Conservation (phyloP, 1,284 basidiomycete genomes). For the Afroboletus lepidellus region DNA sequence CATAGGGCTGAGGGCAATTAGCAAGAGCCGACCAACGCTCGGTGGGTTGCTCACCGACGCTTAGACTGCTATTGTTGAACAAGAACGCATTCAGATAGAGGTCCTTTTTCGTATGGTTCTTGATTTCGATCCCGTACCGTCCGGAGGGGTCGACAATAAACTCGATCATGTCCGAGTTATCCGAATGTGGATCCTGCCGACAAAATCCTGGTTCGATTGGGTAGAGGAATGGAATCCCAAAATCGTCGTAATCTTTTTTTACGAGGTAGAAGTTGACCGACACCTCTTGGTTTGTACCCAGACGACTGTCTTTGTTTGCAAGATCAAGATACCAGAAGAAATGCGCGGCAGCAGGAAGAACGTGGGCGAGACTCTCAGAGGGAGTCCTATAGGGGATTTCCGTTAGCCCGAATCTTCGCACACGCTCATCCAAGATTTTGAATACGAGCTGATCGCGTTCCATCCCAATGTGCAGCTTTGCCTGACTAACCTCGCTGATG, state of each 20-base stretch:
- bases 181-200: background rate
- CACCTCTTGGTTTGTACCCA: background rate
- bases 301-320: background rate
- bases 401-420: background rate
- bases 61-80: constrained; percentile 22
- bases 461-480: background rate
- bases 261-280: background rate
- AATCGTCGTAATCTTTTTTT: background rate
- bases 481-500: background rate
- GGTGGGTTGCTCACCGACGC: constrained; percentile 9
- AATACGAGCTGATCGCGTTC: background rate
- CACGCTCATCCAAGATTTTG: background rate
- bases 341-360: background rate
- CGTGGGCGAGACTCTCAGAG: background rate
- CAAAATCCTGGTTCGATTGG: background rate
- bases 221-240: background rate
- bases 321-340: constrained; percentile 2
- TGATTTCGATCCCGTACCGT: background rate
- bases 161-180: background rate
- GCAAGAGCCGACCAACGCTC: background rate
- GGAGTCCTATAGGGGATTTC: background rate
- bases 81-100: constrained; percentile 25
- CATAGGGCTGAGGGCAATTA: constrained; percentile 5
- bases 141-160: background rate
- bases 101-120: constrained; percentile 16